phyloP scores from a whole-genome alignment of 2,329 filamentous ascomycete species.

The Epichloe gansuensis region DNA sequence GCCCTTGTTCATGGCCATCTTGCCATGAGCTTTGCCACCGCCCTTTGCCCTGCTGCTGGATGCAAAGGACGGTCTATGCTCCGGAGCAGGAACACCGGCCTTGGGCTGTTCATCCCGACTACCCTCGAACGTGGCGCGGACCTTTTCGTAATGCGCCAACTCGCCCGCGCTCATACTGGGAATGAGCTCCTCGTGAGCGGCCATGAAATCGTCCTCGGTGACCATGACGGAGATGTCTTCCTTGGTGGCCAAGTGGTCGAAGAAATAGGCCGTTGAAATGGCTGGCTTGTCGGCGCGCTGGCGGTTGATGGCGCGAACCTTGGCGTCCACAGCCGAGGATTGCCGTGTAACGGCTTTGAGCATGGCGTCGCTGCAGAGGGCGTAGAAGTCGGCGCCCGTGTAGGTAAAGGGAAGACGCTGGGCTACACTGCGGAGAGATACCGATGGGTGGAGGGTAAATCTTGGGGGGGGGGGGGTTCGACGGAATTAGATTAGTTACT shows the following conservation, averaged over 20 bases:
- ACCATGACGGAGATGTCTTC: conserved; percentile 82
- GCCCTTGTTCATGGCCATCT: conserved; percentile 25
- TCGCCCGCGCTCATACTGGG: conserved; percentile 89
- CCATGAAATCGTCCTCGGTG: conserved; percentile 74
- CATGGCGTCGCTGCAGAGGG: conserved; percentile 95
- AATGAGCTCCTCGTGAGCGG: conserved; percentile 74
- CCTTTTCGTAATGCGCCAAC: conserved; percentile 77
- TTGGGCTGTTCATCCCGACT: conserved; percentile 18
- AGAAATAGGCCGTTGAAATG: conserved; percentile 85
- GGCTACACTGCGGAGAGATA: conserved; percentile 65
- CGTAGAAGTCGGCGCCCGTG: conserved; percentile 94
- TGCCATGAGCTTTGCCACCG: conserved; percentile 19
- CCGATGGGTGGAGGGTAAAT: conserved; percentile 69
- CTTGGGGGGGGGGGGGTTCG: conserved; percentile 28
- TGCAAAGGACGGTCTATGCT: conserved; percentile 12
- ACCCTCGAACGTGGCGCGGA: conserved; percentile 73
- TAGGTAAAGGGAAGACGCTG: conserved; percentile 82
- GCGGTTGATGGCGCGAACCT: conserved; percentile 58
- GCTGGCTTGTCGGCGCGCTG: conserved; percentile 22
- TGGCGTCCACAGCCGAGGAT: conserved; percentile 69
- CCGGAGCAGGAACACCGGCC: neutral
- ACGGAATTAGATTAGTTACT: neutral
- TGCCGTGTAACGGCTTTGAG: conserved; percentile 94
- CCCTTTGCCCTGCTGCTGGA: conserved; percentile 9
- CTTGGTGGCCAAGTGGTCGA: conserved; percentile 76